phyloP scores from a whole-genome alignment of 768 basidiomycete genomes.

The Phylloporus arenicola region DNA sequence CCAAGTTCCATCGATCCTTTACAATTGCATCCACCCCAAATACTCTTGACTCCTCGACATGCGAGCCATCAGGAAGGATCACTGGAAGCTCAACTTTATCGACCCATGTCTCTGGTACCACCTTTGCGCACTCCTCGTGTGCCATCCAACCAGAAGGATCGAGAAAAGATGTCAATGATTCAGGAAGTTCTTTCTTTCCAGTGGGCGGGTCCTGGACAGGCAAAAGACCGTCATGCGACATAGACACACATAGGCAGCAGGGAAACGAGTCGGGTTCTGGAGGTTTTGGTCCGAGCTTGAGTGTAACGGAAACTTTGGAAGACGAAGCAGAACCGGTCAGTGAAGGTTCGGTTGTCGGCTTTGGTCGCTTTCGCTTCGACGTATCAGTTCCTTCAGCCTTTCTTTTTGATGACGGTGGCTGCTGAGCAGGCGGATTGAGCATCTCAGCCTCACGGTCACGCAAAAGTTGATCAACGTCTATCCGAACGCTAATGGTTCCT shows the following conservation, averaged over 20 bases:
- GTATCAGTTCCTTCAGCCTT: constrained; percentile 33
- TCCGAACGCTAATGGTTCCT: constrained; percentile 63
- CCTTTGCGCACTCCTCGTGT: constrained; percentile 72
- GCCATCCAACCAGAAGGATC: constrained; percentile 55
- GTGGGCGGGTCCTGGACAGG: constrained; percentile 64
- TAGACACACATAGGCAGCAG: constrained; percentile 64
- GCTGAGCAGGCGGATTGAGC: constrained; percentile 4
- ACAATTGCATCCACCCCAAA: constrained; percentile 86
- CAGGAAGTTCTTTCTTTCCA: constrained; percentile 47
- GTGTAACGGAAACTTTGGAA: constrained; percentile 48
- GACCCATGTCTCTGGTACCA: constrained; percentile 91
- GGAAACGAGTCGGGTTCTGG: constrained; percentile 52
- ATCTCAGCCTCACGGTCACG: constrained; percentile 55
- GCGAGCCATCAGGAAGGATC: constrained; percentile 28
- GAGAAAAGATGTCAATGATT: constrained; percentile 24
- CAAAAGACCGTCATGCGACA: constrained; percentile 48
- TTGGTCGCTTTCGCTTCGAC: constrained; percentile 26
- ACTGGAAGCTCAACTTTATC: constrained; percentile 52
- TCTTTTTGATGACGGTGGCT: constrained; percentile 31
- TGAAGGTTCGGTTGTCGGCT: constrained; percentile 6
- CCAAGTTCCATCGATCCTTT: constrained; percentile 90
- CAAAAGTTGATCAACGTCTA: constrained; percentile 86
- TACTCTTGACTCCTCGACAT: constrained; percentile 47
- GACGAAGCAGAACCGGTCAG: constrained; percentile 8
- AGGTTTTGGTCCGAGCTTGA: constrained; percentile 64